Percentiles rank a stretch among this genome's conserved stretches.
phyloP scores from a whole-genome alignment of 192 early-diverging fungal genomes.

The Geosiphon pyriformis region DNA sequence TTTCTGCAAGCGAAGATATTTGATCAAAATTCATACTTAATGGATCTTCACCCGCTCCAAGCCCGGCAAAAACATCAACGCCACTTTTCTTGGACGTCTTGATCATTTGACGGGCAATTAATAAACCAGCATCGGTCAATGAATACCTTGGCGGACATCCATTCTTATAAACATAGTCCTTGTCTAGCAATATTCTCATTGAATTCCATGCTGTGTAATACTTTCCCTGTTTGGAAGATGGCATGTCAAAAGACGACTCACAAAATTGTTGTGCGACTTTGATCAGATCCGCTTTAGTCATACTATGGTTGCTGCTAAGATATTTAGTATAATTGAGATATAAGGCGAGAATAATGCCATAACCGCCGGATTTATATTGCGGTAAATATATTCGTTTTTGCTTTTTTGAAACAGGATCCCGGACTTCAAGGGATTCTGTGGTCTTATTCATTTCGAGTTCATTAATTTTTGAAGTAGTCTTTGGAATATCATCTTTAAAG shows the following conservation, averaged over 20 bases:
- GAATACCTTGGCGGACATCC: constrained; percentile 56
- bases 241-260: constrained; percentile 60
- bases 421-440: neutral
- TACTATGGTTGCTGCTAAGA: constrained; percentile 25
- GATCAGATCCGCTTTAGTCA: constrained; percentile 69
- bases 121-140: constrained; percentile 67
- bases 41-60: too few relatives aligned
- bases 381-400: constrained; percentile 60
- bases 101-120: constrained; percentile 50
- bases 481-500: neutral
- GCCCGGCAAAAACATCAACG: constrained; percentile 17
- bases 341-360: constrained; percentile 72
- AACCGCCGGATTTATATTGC: constrained; percentile 68
- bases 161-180: constrained; percentile 59
- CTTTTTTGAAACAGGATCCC: neutral
- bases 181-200: constrained; percentile 67
- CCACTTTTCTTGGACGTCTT: constrained; percentile 32
- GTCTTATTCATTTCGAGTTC: neutral
- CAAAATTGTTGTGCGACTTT: constrained; percentile 56
- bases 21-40: too few relatives aligned
- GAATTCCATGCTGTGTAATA: constrained; percentile 73
- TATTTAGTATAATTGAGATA: constrained; percentile 28
- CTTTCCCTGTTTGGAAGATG: constrained; percentile 35
- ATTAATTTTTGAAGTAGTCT: neutral
- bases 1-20: too few relatives aligned